Percentiles rank a stretch among this genome's conserved stretches.
Evolutionary conservation across 75 land plant genomes (phyloP).

Genomic region (Picea glauca): DNA sequence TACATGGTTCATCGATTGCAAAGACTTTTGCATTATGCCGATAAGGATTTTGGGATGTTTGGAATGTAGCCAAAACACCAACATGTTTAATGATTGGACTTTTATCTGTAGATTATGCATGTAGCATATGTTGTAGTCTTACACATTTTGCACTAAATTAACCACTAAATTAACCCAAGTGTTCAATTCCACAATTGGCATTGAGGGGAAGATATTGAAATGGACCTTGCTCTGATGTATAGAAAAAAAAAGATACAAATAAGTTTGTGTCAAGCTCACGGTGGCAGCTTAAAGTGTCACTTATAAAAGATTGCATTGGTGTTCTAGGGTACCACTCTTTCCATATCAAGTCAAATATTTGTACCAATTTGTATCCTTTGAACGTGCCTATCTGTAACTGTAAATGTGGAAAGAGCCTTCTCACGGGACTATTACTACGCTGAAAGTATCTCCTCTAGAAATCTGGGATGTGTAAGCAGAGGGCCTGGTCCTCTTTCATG

Average conservation of each 20-base stretch:
- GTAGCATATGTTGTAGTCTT: background rate
- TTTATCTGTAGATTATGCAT: background rate
- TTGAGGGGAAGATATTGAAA: background rate
- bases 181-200: background rate
- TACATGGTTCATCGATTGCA: slow-evolving; percentile 77
- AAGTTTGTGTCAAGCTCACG: background rate
- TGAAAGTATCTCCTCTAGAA: background rate
- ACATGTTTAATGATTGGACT: background rate
- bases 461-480: too few relatives aligned
- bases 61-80: background rate
- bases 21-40: slow-evolving; percentile 69
- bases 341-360: background rate
- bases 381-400: background rate
- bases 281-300: background rate
- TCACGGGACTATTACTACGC: background rate
- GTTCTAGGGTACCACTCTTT: background rate
- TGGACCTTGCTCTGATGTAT: background rate
- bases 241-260: too few relatives aligned
- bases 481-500: too few relatives aligned
- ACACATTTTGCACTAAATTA: background rate
- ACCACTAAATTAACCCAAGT: too few relatives aligned
- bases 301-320: background rate
- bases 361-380: background rate
- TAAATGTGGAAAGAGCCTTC: background rate
- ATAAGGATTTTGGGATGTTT: slow-evolving; percentile 33